Percentiles rank a stretch among this genome's conserved stretches.
These are phyloP conservation scores for Talaromyces sp. DNA, from an alignment of 2,329 filamentous ascomycete genomes.

Conservation along the genomic window DNA sequence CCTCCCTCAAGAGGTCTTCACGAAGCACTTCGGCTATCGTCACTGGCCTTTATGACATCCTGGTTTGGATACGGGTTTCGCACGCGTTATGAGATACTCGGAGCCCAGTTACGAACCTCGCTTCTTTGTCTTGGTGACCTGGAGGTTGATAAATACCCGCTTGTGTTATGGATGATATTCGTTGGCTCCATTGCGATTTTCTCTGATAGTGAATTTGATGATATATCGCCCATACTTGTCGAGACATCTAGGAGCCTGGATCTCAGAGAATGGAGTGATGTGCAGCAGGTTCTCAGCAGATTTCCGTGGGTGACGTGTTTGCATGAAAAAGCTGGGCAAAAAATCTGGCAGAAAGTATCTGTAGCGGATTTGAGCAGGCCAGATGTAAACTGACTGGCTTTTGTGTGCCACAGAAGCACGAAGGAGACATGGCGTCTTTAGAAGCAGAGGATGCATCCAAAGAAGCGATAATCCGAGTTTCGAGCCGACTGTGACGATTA, in stretches of 20 bases:
- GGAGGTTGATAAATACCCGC: not conserved
- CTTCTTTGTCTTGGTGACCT: not conserved
- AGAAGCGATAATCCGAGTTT: too few species aligned
- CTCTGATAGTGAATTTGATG: not conserved
- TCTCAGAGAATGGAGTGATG: not conserved
- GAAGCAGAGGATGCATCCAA: too few species aligned
- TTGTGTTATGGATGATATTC: not conserved
- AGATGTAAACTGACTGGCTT: too few species aligned
- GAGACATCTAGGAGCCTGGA: not conserved
- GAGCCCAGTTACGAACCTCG: not conserved
- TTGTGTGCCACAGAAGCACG: too few species aligned
- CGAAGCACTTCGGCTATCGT: not conserved
- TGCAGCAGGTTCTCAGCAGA: not conserved
- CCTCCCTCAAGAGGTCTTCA: not conserved
- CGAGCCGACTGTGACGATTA: too few species aligned
- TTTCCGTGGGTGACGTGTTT: not conserved
- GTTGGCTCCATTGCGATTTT: not conserved
- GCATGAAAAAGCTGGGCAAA: not conserved
- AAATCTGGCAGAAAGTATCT: not conserved
- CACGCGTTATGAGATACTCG: not conserved
- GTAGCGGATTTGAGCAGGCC: not conserved
- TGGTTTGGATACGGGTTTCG: not conserved
- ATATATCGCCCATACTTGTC: not conserved
- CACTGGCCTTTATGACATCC: not conserved
- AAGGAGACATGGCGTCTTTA: too few species aligned